These are phyloP conservation scores for Escovopsis sp. DNA, from an alignment of 2,329 filamentous ascomycete species.

Conservation along the genomic window DNA sequence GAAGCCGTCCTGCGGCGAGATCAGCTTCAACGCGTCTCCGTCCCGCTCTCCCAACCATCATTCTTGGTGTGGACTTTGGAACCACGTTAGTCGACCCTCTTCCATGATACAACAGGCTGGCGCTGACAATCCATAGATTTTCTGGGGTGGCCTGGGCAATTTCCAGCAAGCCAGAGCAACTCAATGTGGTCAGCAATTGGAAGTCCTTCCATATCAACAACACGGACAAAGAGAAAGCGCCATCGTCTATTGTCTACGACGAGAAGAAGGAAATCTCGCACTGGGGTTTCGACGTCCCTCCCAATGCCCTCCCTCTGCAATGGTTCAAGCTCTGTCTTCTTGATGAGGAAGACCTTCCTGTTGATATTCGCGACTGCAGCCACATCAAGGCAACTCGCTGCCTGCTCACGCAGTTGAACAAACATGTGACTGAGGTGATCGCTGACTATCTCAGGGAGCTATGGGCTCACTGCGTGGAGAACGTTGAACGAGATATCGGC, in stretches of 20 bases:
- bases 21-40: neutral
- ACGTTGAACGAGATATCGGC: conserved; percentile 14
- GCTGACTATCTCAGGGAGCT: conserved; percentile 18
- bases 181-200: conserved; percentile 20
- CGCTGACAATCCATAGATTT: conserved; percentile 12
- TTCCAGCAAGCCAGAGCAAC: conserved; percentile 11
- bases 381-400: conserved; percentile 9
- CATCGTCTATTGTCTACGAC: conserved; percentile 14
- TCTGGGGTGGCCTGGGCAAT: conserved; percentile 27
- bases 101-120: neutral
- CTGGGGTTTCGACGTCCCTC: conserved; percentile 21
- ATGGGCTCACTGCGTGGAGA: conserved; percentile 16
- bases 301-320: conserved; percentile 10
- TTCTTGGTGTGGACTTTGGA: conserved; percentile 31
- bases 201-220: conserved; percentile 9
- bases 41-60: conserved; percentile 8
- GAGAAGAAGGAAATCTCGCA: fast-evolving
- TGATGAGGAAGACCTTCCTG: conserved; percentile 15
- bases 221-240: conserved; percentile 18
- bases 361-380: conserved; percentile 7
- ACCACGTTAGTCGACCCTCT: conserved; percentile 22
- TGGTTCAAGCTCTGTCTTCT: conserved; percentile 31
- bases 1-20: neutral
- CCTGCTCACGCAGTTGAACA: conserved; percentile 4
- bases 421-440: conserved; percentile 15